These are phyloP conservation scores for Phialemonium atrogriseum DNA, from an alignment of 2,329 filamentous ascomycete genomes.

Conservation along the genomic window DNA sequence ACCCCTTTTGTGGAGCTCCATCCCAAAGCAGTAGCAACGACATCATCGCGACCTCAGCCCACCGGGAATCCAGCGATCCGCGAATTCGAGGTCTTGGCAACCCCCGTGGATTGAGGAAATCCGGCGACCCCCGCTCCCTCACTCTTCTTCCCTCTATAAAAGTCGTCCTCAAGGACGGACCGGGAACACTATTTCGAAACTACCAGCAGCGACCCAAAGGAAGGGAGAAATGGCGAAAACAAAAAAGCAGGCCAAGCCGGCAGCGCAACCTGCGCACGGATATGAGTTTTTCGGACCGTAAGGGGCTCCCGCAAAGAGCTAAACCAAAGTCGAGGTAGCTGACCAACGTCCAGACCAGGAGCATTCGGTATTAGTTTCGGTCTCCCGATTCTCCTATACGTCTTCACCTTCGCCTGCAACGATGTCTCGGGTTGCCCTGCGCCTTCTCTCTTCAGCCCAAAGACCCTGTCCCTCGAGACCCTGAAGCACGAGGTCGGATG, in stretches of 20 bases:
- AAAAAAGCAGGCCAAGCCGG: constrained; percentile 11
- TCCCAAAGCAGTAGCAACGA: neutral
- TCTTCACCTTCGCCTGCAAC: constrained; percentile 81
- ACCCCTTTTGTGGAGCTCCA: neutral
- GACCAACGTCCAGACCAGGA: constrained; percentile 63
- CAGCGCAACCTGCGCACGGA: constrained; percentile 25
- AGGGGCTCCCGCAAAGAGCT: no score
- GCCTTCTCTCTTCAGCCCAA: constrained; percentile 68
- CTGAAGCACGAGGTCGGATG: constrained; percentile 78
- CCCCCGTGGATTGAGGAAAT: constrained; percentile 1
- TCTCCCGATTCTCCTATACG: constrained; percentile 70
- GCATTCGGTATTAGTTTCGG: constrained; percentile 71
- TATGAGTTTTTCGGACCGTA: constrained; percentile 48
- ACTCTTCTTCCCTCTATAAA: neutral
- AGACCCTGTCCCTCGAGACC: constrained; percentile 59
- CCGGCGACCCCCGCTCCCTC: neutral
- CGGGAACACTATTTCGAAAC: no score
- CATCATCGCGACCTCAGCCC: constrained; percentile 3
- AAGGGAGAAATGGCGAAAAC: constrained; percentile 6
- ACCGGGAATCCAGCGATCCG: constrained; percentile 3
- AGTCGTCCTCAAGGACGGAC: neutral
- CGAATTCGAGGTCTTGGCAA: no score
- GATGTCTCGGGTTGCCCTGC: constrained; percentile 86
- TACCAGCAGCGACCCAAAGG: neutral
- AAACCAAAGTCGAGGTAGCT: no score